These are phyloP conservation scores for Olyra latifolia DNA, from an alignment of 176 grass and related monocot genomes.

Conservation along the genomic window DNA sequence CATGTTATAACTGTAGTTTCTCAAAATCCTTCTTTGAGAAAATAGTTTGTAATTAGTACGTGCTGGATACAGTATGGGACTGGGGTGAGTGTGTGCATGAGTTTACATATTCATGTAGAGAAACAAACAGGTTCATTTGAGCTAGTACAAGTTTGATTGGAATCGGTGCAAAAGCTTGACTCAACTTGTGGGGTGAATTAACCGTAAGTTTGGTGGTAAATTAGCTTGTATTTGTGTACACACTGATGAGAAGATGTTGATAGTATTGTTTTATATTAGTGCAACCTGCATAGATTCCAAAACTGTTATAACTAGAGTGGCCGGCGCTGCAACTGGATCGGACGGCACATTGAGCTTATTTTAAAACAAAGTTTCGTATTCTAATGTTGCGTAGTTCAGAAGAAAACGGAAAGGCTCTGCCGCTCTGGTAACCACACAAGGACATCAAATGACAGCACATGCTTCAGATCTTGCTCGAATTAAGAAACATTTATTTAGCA, in stretches of 20 bases:
- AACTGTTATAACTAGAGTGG: background rate
- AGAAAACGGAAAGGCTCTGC: slow-evolving; percentile 12
- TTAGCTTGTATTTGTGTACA: background rate
- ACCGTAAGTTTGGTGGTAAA: background rate
- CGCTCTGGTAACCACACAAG: slow-evolving; percentile 18
- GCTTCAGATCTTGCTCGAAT: slow-evolving; percentile 48
- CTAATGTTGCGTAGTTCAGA: slow-evolving; percentile 13
- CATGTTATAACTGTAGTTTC: background rate
- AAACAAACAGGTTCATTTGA: background rate
- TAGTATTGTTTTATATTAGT: slow-evolving; percentile 29
- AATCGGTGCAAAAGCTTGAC: background rate
- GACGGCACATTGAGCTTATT: slow-evolving; percentile 12
- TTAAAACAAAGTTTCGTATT: background rate
- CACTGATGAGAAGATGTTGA: slow-evolving; percentile 12
- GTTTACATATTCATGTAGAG: background rate
- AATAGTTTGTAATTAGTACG: background rate
- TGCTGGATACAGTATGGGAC: background rate
- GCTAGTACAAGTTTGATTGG: background rate
- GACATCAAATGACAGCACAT: slow-evolving; percentile 22
- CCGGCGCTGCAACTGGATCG: background rate
- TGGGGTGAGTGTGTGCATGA: background rate
- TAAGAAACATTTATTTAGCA: slow-evolving; percentile 29
- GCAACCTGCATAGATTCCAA: slow-evolving; percentile 40
- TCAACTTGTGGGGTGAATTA: background rate
- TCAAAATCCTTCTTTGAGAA: background rate